phyloP scores from a whole-genome alignment of 2,329 filamentous ascomycete species.

The Pseudogymnoascus sp. region DNA sequence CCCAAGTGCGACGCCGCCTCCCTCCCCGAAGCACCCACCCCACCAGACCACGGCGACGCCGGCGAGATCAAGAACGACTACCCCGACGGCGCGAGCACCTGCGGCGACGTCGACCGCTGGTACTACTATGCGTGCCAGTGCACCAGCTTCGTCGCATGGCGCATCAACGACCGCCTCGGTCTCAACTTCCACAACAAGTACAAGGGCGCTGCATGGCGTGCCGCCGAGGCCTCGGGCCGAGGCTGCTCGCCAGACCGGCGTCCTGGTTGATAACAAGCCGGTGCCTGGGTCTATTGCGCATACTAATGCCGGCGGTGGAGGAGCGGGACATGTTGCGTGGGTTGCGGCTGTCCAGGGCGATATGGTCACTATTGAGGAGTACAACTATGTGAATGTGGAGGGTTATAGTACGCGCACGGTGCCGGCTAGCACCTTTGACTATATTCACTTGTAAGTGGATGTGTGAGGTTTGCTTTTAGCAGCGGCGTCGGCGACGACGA shows the following conservation, averaged over 20 bases:
- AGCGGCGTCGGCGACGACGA: background rate
- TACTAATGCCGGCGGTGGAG: background rate
- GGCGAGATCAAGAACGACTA: slow-evolving; percentile 12
- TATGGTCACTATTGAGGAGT: background rate
- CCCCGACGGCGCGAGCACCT: slow-evolving; percentile 7
- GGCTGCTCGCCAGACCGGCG: background rate
- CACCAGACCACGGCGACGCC: background rate
- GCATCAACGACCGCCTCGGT: slow-evolving; percentile 12
- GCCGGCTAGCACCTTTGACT: background rate
- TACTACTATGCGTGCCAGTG: slow-evolving; percentile 14
- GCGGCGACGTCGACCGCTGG: slow-evolving; percentile 12
- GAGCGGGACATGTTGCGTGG: background rate
- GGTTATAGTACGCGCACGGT: background rate
- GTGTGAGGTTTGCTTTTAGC: background rate
- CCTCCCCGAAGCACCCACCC: background rate
- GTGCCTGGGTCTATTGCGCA: background rate
- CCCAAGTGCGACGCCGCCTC: background rate
- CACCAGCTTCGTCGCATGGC: slow-evolving; percentile 14
- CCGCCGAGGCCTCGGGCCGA: slow-evolving; percentile 4
- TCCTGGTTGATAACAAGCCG: background rate
- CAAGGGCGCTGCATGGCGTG: slow-evolving; percentile 11
- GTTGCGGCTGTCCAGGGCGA: background rate
- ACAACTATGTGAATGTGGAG: background rate
- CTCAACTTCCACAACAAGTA: slow-evolving; percentile 13
- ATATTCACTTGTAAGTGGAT: background rate